Evolutionary conservation across 2,329 filamentous ascomycete genomes (phyloP).

Genomic region (Venturia carpophila): DNA sequence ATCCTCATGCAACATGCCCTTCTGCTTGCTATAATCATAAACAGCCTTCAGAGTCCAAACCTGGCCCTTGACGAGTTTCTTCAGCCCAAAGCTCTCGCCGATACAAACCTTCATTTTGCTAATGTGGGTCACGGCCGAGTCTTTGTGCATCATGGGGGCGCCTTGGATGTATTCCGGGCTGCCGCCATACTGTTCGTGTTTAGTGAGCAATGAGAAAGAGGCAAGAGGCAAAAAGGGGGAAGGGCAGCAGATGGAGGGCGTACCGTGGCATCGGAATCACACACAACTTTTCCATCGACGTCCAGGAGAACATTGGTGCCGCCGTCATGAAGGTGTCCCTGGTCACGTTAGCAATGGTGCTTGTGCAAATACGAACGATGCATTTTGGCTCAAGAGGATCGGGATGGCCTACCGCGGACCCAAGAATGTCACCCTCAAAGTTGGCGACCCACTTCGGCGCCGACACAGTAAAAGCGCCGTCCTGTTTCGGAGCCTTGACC

Average conservation of each 20-base stretch:
- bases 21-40: slow-evolving; percentile 15
- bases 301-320: not conserved
- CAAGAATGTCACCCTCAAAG: slow-evolving; percentile 17
- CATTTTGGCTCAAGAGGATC: too few species aligned
- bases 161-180: slow-evolving; percentile 5
- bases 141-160: slow-evolving; percentile 1
- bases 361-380: too few species aligned
- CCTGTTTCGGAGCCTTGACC: not conserved
- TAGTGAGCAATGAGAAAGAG: too few species aligned
- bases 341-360: too few species aligned
- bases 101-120: slow-evolving; percentile 14
- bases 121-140: slow-evolving; percentile 12
- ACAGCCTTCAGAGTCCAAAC: slow-evolving; percentile 5
- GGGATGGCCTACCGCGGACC: not conserved
- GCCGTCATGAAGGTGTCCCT: slow-evolving; percentile 7
- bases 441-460: slow-evolving; percentile 14
- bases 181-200: slow-evolving; percentile 1
- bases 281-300: slow-evolving; percentile 14
- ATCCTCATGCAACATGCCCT: slow-evolving; percentile 12
- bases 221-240: not conserved
- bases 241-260: too few species aligned
- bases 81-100: not conserved
- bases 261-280: slow-evolving; percentile 7
- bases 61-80: slow-evolving; percentile 15
- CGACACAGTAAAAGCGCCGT: slow-evolving; percentile 4